Evolutionary conservation across 2,329 filamentous ascomycete genomes (phyloP).

Genomic region (Aureobasidium subglaciale): DNA sequence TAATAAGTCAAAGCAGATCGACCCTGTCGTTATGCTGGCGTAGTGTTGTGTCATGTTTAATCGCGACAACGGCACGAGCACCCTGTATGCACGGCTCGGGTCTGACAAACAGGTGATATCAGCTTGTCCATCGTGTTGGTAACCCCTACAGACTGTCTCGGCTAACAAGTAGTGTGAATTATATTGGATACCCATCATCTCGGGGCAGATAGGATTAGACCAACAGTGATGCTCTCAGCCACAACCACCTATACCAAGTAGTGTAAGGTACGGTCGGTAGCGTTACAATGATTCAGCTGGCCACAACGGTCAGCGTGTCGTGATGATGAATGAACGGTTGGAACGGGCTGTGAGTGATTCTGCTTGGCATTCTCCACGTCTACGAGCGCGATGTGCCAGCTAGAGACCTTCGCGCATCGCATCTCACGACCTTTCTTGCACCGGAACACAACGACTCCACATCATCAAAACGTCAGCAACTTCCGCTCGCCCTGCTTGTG

Average conservation of each 20-base stretch:
- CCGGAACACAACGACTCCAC: constrained; percentile 11
- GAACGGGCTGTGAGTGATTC: background rate
- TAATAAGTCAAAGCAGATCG: background rate
- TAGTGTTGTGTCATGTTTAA: background rate
- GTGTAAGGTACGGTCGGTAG: too few relatives aligned
- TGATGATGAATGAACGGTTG: constrained; percentile 7
- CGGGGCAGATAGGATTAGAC: too few relatives aligned
- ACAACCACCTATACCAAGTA: background rate
- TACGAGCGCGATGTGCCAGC: background rate
- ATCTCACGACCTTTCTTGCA: constrained; percentile 1
- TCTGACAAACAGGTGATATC: background rate
- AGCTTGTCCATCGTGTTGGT: background rate
- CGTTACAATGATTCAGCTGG: background rate
- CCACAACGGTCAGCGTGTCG: background rate
- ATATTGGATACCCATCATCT: too few relatives aligned
- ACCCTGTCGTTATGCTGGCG: background rate
- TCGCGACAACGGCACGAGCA: background rate
- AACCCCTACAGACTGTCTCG: background rate
- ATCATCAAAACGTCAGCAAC: constrained; percentile 8
- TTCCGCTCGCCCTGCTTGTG: background rate
- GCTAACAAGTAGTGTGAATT: too few relatives aligned
- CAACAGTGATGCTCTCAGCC: too few relatives aligned
- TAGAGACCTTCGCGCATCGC: constrained; percentile 13
- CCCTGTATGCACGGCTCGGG: background rate
- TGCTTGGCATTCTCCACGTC: constrained; percentile 5